A percentile compares a stretch with the other conserved stretches of the same genome.
Evolutionary conservation across 148 eudicot genomes (phyloP).

Genomic region (Rhododendron vialii): DNA sequence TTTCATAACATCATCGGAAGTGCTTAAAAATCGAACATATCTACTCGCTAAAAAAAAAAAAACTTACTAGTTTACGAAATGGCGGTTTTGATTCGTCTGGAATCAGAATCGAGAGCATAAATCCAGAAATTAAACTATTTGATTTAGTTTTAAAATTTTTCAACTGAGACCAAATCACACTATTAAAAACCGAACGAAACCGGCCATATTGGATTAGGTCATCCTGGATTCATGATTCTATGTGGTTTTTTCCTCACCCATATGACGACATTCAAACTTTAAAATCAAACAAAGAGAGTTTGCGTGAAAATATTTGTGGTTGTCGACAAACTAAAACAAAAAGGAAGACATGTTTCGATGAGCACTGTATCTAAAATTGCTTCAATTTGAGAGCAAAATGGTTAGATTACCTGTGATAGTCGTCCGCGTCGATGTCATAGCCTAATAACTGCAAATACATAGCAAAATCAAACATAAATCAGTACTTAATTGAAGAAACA

Average conservation of each 20-base stretch:
- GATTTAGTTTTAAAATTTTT: too few species aligned
- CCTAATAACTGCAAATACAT: constrained; percentile 60
- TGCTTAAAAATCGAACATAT: too few species aligned
- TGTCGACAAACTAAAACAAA: background rate
- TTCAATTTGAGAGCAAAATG: background rate
- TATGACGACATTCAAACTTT: too few species aligned
- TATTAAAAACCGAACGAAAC: too few species aligned
- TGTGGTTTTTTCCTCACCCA: too few species aligned
- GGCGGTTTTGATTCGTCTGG: background rate
- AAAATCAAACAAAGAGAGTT: background rate
- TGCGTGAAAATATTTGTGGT: too few species aligned
- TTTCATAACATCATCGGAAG: too few species aligned
- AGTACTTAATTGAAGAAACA: background rate
- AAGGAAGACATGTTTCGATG: background rate
- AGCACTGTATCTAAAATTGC: background rate
- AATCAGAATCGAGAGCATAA: too few species aligned
- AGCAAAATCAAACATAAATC: background rate
- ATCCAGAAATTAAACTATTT: too few species aligned
- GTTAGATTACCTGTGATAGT: constrained; percentile 46
- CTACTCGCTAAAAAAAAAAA: too few species aligned
- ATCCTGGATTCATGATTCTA: too few species aligned
- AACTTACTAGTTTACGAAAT: too few species aligned
- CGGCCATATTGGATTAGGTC: background rate
- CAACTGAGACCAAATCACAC: background rate
- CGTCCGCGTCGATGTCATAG: constrained; percentile 63